These are phyloP conservation scores for Niveomyces coronatus DNA, from an alignment of 2,329 filamentous ascomycete species.

Conservation along the genomic window DNA sequence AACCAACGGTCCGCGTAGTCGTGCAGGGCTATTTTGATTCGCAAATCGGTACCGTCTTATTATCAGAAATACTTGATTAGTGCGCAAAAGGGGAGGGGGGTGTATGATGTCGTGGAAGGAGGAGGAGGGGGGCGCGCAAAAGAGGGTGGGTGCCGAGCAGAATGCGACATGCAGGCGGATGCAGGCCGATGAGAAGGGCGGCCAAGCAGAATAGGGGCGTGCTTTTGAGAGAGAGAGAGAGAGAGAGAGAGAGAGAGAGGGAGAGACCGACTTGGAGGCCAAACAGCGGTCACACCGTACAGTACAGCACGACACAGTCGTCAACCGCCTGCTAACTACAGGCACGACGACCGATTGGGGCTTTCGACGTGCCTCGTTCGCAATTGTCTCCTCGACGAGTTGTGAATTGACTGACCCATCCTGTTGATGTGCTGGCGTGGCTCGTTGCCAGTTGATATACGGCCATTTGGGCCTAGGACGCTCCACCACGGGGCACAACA, in stretches of 20 bases:
- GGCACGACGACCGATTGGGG: too few relatives aligned
- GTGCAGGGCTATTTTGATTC: constrained; percentile 11
- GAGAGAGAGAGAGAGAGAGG: too few relatives aligned
- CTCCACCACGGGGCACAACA: constrained; percentile 48
- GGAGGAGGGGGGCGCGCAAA: constrained; percentile 6
- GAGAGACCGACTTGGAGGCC: too few relatives aligned
- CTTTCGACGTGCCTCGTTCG: too few relatives aligned
- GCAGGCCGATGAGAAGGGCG: too few relatives aligned
- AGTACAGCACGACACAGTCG: too few relatives aligned
- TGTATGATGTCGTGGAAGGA: constrained; percentile 1
- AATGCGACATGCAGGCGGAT: constrained; percentile 4
- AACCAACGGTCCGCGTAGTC: constrained; percentile 9
- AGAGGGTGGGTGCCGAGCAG: not conserved
- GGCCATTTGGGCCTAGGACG: constrained; percentile 50
- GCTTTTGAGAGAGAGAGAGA: too few relatives aligned
- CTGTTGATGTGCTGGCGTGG: constrained; percentile 90
- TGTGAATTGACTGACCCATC: constrained; percentile 56
- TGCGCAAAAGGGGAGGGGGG: too few relatives aligned
- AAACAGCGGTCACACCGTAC: too few relatives aligned
- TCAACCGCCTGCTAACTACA: too few relatives aligned
- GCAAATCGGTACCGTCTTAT: constrained; percentile 9
- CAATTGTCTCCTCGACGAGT: too few relatives aligned
- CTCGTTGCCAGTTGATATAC: constrained; percentile 70
- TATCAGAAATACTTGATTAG: constrained; percentile 12
- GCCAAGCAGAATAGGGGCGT: too few relatives aligned